Conservation (phyloP, 306 rosid species). For the Citrullus amarus region DNA sequence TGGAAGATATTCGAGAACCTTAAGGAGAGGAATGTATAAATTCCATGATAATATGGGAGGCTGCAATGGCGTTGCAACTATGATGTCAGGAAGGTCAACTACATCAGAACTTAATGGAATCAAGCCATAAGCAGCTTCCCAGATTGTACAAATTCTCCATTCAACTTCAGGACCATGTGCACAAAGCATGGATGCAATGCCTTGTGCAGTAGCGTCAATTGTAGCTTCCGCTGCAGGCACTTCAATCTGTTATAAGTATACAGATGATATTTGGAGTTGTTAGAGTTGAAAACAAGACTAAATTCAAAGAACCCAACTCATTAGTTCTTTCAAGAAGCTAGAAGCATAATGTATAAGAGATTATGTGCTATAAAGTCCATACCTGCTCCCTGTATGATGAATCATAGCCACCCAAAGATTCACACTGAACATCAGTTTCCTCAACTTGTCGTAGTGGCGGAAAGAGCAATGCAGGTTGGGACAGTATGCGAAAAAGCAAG, state of each 20-base stretch:
- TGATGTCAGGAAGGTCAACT: constrained; percentile 92
- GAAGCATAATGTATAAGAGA: background rate
- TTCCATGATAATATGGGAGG: constrained; percentile 92
- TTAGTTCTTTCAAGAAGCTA: background rate
- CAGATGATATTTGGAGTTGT: background rate
- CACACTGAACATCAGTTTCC: constrained; percentile 78
- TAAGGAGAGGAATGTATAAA: constrained; percentile 85
- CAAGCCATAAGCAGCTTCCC: constrained; percentile 99
- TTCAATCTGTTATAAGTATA: constrained; percentile 50
- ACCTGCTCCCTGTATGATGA: constrained; percentile 88
- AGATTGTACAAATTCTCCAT: constrained; percentile 98
- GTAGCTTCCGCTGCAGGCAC: constrained; percentile 91
- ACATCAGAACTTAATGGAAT: constrained; percentile 89
- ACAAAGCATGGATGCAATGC: constrained; percentile 94
- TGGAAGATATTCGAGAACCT: constrained; percentile 95
- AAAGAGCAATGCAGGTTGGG: constrained; percentile 93
- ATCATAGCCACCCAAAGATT: constrained; percentile 58
- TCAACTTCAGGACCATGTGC: constrained; percentile 99
- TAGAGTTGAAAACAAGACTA: background rate
- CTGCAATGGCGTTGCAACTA: constrained; percentile 87
- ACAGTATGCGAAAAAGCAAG: constrained; percentile 84
- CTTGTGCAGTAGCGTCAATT: constrained; percentile 97
- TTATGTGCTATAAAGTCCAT: background rate
- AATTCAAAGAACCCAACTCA: background rate
- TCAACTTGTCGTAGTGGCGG: constrained; percentile 94